Base-by-base conservation (phyloP, 2,329 filamentous ascomycete species). In the Sporothrix sp. region DNA sequence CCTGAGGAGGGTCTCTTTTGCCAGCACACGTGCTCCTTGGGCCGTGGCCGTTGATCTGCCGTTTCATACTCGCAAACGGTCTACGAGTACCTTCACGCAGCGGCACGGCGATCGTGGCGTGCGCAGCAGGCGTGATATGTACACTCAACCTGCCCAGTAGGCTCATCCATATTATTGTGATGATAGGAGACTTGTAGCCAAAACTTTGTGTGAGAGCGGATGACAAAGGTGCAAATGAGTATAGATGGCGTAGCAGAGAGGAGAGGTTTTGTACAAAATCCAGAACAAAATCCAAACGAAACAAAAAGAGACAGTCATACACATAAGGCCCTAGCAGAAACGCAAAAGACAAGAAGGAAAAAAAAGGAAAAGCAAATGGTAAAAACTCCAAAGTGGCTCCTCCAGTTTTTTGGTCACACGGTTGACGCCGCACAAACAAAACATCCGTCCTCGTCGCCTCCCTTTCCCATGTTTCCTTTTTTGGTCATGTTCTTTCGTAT, bases 401-500 rank as follows among this genome's bases (percentile, higher is more conserved):
- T 32, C 27, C 43, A 35, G 16, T 35, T 45, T 45, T 23, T 35
- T 25, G 42, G n/a, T n/a, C n/a, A n/a, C n/a, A n/a, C n/a, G n/a
- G n/a, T n/a, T 45, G 30, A 36, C 43, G 33, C 30, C n/a, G 32
- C 27, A 35, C 39, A n/a, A n/a, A 21, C 37, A 48, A n/a, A n/a
- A 21, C 37, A 36, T 36, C 13, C 23, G 36, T 18, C 37, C 11
- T n/a, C 48, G 16, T 37, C 23, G n/a, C 16, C 32, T 13, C 25
- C 14, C 37, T 30, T 20, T 38, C 36, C 39, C 40, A 18, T 40
- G n/a, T 16, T 36, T 32, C 37, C 63, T 58, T 60, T 61, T 62
- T 58, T 57, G 54, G 58, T 57, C 52, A 53, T 38, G 18, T 21
- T 48, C 25, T 18, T 48, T 28, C 44, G 32, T 47, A 14, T 39